phyloP scores from a whole-genome alignment of 2,329 filamentous ascomycete genomes.

The Cordyceps cicadae region DNA sequence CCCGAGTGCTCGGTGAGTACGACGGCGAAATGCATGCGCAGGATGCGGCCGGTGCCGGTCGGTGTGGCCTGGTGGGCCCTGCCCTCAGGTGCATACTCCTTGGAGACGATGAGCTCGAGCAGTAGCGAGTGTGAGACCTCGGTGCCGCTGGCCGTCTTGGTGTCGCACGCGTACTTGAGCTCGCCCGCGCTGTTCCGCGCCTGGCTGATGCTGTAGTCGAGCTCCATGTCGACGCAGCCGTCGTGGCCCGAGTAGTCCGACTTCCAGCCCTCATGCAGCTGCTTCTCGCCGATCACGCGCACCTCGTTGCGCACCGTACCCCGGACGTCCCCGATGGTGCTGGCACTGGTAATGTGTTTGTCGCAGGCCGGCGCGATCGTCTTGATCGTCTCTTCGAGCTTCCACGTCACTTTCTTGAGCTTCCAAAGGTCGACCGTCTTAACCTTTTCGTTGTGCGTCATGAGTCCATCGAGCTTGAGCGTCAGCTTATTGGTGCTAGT shows the following conservation, averaged over 20 bases:
- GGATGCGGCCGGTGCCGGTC: conserved; percentile 80
- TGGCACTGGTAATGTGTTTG: conserved; percentile 56
- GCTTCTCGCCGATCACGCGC: conserved; percentile 69
- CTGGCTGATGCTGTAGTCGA: conserved; percentile 50
- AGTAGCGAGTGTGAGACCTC: conserved; percentile 78
- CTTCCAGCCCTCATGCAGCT: conserved; percentile 87
- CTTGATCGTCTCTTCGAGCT: conserved; percentile 79
- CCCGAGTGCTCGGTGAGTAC: conserved; percentile 75
- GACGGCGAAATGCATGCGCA: conserved; percentile 85
- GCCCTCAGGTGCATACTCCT: conserved; percentile 73
- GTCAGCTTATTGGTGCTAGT: conserved; percentile 72
- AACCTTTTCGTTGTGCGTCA: conserved; percentile 57
- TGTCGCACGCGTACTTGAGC: conserved; percentile 64
- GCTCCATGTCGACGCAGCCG: conserved; percentile 61
- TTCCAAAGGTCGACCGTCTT: conserved; percentile 76
- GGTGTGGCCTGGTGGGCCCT: conserved; percentile 64
- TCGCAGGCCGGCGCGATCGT: conserved; percentile 71
- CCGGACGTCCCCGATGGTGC: conserved; percentile 42
- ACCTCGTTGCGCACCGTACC: conserved; percentile 66
- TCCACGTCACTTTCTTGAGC: conserved; percentile 85
- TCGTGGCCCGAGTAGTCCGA: conserved; percentile 47
- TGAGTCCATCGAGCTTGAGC: conserved; percentile 79
- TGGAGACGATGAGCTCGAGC: conserved; percentile 87
- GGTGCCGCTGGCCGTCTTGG: conserved; percentile 65
- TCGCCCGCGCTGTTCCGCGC: conserved; percentile 39